Evolutionary conservation across 1,284 basidiomycete genomes (phyloP).

Genomic region (Rhodotorula sp.): DNA sequence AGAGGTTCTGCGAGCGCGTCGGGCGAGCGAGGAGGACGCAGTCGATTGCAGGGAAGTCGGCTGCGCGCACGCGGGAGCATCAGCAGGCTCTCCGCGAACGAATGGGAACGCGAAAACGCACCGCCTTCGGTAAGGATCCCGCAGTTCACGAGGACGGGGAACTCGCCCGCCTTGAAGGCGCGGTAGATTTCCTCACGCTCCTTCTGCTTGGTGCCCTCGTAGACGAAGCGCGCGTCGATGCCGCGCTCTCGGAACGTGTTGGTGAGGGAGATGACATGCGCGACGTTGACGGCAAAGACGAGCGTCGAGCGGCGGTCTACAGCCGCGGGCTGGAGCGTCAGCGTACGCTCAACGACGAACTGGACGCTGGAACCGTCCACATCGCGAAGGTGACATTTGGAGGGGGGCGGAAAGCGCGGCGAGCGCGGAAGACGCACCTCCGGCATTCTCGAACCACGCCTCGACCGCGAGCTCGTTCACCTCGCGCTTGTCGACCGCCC

Average conservation of each 20-base stretch:
- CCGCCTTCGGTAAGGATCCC: constrained; percentile 84
- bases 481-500: constrained; percentile 73
- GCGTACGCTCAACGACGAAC: too few species aligned
- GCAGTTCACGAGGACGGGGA: constrained; percentile 89
- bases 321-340: constrained; percentile 7
- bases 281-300: constrained; percentile 84
- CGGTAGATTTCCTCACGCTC: constrained; percentile 69
- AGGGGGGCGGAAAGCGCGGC: too few species aligned
- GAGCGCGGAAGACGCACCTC: constrained; percentile 48
- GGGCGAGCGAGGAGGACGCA: constrained; percentile 72
- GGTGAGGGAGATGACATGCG: constrained; percentile 56
- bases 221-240: constrained; percentile 81
- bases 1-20: constrained; percentile 83
- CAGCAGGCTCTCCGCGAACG: too few species aligned
- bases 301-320: constrained; percentile 76
- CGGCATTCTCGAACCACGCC: constrained; percentile 79
- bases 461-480: constrained; percentile 75
- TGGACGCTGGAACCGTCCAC: too few species aligned
- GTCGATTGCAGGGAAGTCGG: constrained; percentile 62
- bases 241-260: constrained; percentile 68
- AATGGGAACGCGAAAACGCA: background rate
- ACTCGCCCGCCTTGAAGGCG: constrained; percentile 70
- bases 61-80: constrained; percentile 54
- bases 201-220: constrained; percentile 62
- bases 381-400: too few species aligned